Conservation (phyloP, 2,329 filamentous ascomycete species). For the Westerdykella sp. region DNA sequence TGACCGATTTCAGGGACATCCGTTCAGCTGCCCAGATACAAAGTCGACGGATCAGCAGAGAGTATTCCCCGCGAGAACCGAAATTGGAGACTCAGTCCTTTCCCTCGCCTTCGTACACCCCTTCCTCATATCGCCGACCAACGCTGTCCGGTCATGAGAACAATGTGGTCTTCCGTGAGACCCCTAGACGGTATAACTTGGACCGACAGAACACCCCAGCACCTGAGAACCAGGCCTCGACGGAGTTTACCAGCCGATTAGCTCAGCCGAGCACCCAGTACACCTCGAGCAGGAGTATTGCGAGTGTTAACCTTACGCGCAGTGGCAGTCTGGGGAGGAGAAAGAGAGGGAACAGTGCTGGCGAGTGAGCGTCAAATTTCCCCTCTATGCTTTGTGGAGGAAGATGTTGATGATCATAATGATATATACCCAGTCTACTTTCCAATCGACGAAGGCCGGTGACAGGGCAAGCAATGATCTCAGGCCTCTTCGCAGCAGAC, state of each 20-base stretch:
- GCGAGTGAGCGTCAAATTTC: conserved; percentile 24
- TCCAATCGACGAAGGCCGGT: not conserved
- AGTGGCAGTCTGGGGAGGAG: conserved; percentile 26
- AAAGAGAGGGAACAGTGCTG: conserved; percentile 24
- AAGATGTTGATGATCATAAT: conserved; percentile 21
- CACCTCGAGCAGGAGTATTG: conserved; percentile 23
- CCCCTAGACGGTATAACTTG: conserved; percentile 21
- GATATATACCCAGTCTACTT: conserved; percentile 25
- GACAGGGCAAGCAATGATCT: no score
- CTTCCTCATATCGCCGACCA: conserved; percentile 24
- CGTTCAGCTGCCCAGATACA: conserved; percentile 16
- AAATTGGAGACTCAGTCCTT: conserved; percentile 32
- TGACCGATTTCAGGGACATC: conserved; percentile 40
- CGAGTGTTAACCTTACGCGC: conserved; percentile 22
- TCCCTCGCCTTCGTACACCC: conserved; percentile 22
- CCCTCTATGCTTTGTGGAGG: conserved; percentile 1
- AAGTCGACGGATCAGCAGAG: conserved; percentile 21
- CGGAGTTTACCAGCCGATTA: conserved; percentile 15
- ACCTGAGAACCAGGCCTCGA: conserved; percentile 24
- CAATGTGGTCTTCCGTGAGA: conserved; percentile 22
- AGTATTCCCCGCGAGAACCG: conserved; percentile 35
- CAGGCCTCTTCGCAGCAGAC: no score
- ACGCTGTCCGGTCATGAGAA: conserved; percentile 26
- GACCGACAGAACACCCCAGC: conserved; percentile 27
- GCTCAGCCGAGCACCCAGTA: conserved; percentile 12